Conservation (phyloP, 768 basidiomycete species). For the Daedaleopsis nitida region DNA sequence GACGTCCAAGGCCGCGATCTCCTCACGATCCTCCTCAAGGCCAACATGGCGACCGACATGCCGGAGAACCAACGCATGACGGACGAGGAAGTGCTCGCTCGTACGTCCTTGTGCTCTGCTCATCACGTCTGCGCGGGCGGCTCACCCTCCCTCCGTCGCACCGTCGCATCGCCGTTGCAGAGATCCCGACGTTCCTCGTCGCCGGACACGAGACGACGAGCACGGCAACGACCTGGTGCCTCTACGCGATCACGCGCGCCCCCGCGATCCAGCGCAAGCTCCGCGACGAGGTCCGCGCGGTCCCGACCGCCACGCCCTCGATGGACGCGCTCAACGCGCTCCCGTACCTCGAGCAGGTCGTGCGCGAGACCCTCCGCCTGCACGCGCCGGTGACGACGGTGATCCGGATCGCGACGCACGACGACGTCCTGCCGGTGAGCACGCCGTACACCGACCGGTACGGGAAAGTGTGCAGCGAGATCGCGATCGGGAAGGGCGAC, state of each 20-base stretch:
- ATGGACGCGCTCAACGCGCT: conserved; percentile 72
- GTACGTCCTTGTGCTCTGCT: conserved; percentile 34
- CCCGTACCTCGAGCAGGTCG: conserved; percentile 68
- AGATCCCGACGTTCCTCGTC: conserved; percentile 33
- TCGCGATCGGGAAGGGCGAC: conserved; percentile 30
- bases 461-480: conserved; percentile 18
- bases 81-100: conserved; percentile 62
- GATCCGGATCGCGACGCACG: conserved; percentile 45
- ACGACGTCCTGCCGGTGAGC: conserved; percentile 55
- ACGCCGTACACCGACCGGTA: conserved; percentile 29
- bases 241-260: conserved; percentile 41
- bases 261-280: conserved; percentile 40
- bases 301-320: conserved; percentile 48
- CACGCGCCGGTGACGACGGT: conserved; percentile 52
- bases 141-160: too few species aligned
- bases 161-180: conserved; percentile 3
- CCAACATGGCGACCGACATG: conserved; percentile 65
- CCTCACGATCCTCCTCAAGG: conserved; percentile 59
- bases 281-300: conserved; percentile 40
- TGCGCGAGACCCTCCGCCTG: conserved; percentile 60
- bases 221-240: conserved; percentile 36
- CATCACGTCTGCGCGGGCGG: too few species aligned
- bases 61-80: conserved; percentile 55
- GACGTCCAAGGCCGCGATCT: conserved; percentile 50
- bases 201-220: conserved; percentile 48